Conservation (phyloP, 208 protist species). For the Balamuthia mandrillaris region DNA sequence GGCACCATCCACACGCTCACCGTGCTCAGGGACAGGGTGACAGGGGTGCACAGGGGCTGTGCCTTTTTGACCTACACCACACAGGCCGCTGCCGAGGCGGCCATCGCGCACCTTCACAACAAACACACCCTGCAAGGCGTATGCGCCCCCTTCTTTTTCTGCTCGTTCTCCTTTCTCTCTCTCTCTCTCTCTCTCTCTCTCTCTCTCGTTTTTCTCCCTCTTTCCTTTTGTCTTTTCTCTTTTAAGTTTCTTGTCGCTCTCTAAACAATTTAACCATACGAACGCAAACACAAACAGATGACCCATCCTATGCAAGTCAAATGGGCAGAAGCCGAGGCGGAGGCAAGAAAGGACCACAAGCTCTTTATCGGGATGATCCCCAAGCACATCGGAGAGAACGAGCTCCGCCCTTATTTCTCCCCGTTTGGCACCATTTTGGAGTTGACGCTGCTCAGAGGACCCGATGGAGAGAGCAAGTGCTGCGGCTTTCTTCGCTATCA, state of each 20-base stretch:
- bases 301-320: conserved; percentile 45
- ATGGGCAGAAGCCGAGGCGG: background rate
- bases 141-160: background rate
- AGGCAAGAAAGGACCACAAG: conserved; percentile 51
- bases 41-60: conserved; percentile 11
- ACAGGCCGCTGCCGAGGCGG: background rate
- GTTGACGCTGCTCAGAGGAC: conserved; percentile 47
- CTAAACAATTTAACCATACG: no score
- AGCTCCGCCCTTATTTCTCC: conserved; percentile 51
- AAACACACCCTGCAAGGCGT: conserved; percentile 41
- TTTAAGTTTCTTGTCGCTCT: background rate
- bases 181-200: background rate
- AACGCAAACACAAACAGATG: conserved; percentile 22
- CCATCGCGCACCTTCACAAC: conserved; percentile 47
- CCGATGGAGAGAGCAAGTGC: conserved; percentile 59
- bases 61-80: conserved; percentile 45
- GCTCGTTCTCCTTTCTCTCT: no score
- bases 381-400: conserved; percentile 41
- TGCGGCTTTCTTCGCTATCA: conserved; percentile 72
- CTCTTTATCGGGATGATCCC: conserved; percentile 71
- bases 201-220: no score
- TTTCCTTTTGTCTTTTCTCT: no score
- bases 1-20: conserved; percentile 14
- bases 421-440: conserved; percentile 58
- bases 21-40: conserved; percentile 29